Percentiles rank a stretch among this genome's conserved stretches.
Conservation (phyloP, 2,329 filamentous ascomycete species). For the Fusarium vanettenii region DNA sequence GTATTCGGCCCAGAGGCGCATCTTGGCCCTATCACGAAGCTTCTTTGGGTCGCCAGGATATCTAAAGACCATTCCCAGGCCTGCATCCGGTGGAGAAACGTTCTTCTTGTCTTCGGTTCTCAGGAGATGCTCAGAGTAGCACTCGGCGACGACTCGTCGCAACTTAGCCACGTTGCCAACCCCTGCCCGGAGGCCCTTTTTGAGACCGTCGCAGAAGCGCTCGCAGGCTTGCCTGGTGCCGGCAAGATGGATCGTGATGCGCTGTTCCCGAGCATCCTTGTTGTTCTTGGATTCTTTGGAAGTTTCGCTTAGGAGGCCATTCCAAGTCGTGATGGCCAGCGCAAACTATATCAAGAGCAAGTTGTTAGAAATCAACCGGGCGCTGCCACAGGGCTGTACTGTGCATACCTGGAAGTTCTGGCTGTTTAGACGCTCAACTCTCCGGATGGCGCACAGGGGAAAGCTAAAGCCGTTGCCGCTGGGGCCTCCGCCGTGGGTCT, state of each 20-base stretch:
- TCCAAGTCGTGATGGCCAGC: slow-evolving; percentile 95
- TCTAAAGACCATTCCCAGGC: slow-evolving; percentile 89
- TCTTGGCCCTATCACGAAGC: slow-evolving; percentile 93
- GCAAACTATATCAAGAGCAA: slow-evolving; percentile 71
- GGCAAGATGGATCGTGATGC: slow-evolving; percentile 90
- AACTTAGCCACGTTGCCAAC: slow-evolving; percentile 90
- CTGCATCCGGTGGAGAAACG: slow-evolving; percentile 79
- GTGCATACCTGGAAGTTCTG: slow-evolving; percentile 78
- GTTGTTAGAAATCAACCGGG: slow-evolving; percentile 3
- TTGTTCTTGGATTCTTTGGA: slow-evolving; percentile 61
- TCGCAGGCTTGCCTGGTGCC: slow-evolving; percentile 91
- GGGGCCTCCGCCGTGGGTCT: slow-evolving; percentile 92
- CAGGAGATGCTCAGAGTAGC: slow-evolving; percentile 89
- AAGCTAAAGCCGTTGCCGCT: slow-evolving; percentile 96
- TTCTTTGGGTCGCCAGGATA: slow-evolving; percentile 97
- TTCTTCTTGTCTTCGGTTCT: slow-evolving; percentile 72
- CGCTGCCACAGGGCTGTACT: background rate
- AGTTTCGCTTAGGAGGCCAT: slow-evolving; percentile 71
- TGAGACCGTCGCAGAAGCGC: slow-evolving; percentile 94
- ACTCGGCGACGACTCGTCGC: slow-evolving; percentile 81
- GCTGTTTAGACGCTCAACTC: slow-evolving; percentile 93
- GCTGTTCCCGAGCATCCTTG: slow-evolving; percentile 72
- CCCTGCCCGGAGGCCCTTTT: slow-evolving; percentile 86
- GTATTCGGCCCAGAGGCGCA: slow-evolving; percentile 97
- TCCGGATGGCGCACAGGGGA: slow-evolving; percentile 88